Base-by-base conservation (phyloP, 2,329 filamentous ascomycete genomes). In the Cyanodermella asteris region DNA sequence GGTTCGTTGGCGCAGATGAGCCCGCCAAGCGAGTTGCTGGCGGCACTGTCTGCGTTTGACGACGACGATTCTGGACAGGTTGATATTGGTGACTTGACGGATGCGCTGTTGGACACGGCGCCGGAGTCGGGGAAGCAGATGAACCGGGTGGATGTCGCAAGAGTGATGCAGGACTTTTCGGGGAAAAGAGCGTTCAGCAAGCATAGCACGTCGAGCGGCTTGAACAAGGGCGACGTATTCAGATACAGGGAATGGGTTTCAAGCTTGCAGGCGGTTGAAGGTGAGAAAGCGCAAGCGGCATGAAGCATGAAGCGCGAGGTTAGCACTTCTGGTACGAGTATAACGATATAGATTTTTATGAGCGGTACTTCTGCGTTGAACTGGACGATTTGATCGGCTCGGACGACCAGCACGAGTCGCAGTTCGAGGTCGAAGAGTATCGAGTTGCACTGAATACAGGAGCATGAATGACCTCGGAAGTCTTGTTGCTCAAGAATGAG, bases 31-130 rank as follows among this genome's bases (percentile, higher is more conserved):
- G 87, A 97, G 43, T 61, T 97, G 7, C 55, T 80, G 12, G 84
- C 81, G 2, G 87, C 87, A 0, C 84, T 97, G 37, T 80, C 80
- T 3, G 87, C 87, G 0, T 94, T 94, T 43, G 87, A 97, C 42
- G 77, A 91, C 33, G 81, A 91, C 34, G 87, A 97, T 44, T 87
- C 76, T 39, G 87, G 87, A 3, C 81, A 93, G 47, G 69, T 94
- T 19, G 81, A 94, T 42, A 53, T 91, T 12, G 62, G 55, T 1
- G 80, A 91, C 46, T 51, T 97, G 33, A 68, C 75, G 22, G 77
- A 87, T 37, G 80, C 84, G 1, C 47, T 97, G 22, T 50, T 93
- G 20, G 65, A 81, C 35, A 91, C 81, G 1, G 68, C 70, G 1
- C 77, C 80, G 0, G 80, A 91, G 36, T 59, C 64, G 0, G 77